Evolutionary conservation across 1,284 basidiomycete genomes (phyloP), one percentile per base, ranked within the genome.

Genomic region (Fistulina hepatica): DNA sequence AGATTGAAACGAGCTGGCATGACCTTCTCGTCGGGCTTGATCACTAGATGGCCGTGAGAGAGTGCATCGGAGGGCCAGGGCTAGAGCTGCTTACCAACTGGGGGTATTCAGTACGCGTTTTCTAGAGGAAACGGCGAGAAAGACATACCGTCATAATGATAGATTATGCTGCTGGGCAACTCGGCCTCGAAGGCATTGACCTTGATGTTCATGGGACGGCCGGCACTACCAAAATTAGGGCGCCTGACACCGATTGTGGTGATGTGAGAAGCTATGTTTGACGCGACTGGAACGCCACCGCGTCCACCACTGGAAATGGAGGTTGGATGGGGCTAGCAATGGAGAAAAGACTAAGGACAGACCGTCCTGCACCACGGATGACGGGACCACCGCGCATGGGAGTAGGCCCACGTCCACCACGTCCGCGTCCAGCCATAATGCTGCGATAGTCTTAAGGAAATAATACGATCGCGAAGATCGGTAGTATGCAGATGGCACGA

Each of bases 131-230:
- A 37, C 34, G 23, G 46, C 21, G 34, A 21, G 48, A 32, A 36
- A 24, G 37, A 17, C 75, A 41, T 45, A 79, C 81, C 76, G 52
- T 85, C 81, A 49, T 85, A 85, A 46, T 85, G 81, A 41, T 77
- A 65, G 20, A 84, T 82, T 13, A 71, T 67, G 1, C 51, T 56
- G 21, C 76, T 65, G 0, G 81, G 74, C 8, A 81, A 71, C 0
- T 64, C 60, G 2, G 73, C 69, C 21, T 50, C 50, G 45, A 81
- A 85, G 39, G 77, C 76, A 50, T 85, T 85, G 17, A 80, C 73
- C 21, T 50, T 59, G n/a, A 85, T 71, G 8, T 57, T 55, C 6
- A 76, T 53, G 4, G 53, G 44, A 26, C 56, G 63, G 5, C 82
- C 82, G 6, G 63, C 61, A 2, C 60, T 65, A 16, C 80, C 82